Percentiles rank a stretch among this genome's conserved stretches.
Evolutionary conservation across 331 rosid species (phyloP).

Genomic region (Acacia pycnantha): DNA sequence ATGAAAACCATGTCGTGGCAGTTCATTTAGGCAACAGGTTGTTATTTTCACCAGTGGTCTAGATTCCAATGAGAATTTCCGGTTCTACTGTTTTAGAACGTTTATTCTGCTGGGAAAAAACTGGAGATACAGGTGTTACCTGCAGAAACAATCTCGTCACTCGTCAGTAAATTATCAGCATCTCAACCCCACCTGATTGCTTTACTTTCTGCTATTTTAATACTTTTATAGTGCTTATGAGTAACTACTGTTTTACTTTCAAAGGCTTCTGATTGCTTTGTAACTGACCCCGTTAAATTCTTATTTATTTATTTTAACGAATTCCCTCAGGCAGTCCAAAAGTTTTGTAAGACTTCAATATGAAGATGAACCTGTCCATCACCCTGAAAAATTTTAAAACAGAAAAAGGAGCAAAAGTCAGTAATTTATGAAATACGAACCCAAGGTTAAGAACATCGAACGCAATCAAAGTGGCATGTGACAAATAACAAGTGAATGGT

Average conservation of each 20-base stretch:
- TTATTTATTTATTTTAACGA: background rate
- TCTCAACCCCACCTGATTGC: background rate
- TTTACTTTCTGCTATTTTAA: too few species aligned
- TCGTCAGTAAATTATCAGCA: background rate
- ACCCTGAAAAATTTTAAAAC: background rate
- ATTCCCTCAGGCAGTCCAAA: background rate
- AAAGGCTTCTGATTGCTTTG: background rate
- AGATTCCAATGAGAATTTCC: background rate
- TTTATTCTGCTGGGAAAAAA: background rate
- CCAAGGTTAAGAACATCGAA: background rate
- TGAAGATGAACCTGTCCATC: background rate
- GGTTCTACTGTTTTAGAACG: background rate
- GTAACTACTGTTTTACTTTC: too few species aligned
- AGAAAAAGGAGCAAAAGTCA: background rate
- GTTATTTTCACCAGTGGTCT: background rate
- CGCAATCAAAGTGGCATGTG: background rate
- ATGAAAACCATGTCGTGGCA: background rate
- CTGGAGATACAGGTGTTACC: background rate
- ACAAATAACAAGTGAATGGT: conserved; percentile 7
- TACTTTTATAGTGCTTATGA: too few species aligned
- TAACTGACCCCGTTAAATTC: background rate
- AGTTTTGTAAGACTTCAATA: background rate
- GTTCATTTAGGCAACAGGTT: background rate
- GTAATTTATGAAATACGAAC: background rate
- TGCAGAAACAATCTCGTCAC: background rate